These are phyloP conservation scores for Colletotrichum salicis DNA, from an alignment of 2,329 filamentous ascomycete species.

Conservation along the genomic window DNA sequence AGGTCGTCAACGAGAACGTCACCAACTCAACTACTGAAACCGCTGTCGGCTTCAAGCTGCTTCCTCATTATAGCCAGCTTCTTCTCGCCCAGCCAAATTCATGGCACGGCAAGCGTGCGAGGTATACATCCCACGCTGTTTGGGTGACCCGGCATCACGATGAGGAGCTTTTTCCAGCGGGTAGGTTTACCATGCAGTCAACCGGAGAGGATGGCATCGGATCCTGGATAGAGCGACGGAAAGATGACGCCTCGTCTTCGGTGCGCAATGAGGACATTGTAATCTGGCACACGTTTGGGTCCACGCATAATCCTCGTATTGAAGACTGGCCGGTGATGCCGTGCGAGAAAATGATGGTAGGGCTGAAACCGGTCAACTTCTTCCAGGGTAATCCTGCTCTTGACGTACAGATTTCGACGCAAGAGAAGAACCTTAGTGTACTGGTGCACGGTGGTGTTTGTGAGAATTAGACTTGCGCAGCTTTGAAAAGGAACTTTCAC, in stretches of 20 bases:
- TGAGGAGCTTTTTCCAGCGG: conserved; percentile 55
- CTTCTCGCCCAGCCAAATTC: conserved; percentile 53
- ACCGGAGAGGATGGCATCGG: conserved; percentile 50
- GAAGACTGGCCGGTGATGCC: conserved; percentile 80
- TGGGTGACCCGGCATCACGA: conserved; percentile 59
- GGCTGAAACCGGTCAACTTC: conserved; percentile 64
- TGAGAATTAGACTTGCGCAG: background rate
- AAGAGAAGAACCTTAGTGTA: conserved; percentile 49
- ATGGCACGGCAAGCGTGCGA: conserved; percentile 52
- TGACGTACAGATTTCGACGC: conserved; percentile 57
- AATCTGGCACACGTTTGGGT: conserved; percentile 67
- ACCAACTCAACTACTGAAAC: conserved; percentile 55
- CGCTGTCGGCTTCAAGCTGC: conserved; percentile 58
- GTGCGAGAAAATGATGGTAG: conserved; percentile 63
- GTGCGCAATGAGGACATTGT: conserved; percentile 63
- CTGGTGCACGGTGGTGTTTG: conserved; percentile 19
- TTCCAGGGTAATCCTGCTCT: conserved; percentile 61
- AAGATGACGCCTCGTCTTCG: conserved; percentile 50
- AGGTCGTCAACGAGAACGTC: conserved; percentile 57
- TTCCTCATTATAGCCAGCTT: conserved; percentile 57
- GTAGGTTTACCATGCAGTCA: conserved; percentile 60
- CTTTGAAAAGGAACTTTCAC: no score
- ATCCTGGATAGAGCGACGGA: conserved; percentile 50
- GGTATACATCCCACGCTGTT: conserved; percentile 55
- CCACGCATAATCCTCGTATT: conserved; percentile 72